Base-by-base conservation (phyloP, 768 basidiomycete genomes). In the Mycena sanguinolenta region DNA sequence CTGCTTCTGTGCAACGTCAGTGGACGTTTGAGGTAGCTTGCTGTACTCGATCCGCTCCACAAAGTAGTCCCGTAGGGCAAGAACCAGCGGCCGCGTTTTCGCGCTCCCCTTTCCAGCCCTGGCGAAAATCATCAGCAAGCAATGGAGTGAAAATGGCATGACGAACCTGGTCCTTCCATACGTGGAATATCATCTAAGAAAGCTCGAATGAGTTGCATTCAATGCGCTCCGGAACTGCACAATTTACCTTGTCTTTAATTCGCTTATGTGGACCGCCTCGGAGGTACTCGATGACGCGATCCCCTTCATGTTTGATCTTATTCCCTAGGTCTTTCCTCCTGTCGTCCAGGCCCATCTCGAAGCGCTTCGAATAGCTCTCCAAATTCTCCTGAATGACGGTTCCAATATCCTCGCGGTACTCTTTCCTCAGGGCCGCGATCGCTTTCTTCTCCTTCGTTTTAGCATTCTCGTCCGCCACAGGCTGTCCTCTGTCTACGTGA, bases 221-320 rank as follows among this genome's bases (percentile, higher is more conserved):
- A 30, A 36, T n/a, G 32, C 30, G 34, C 14, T 34, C 21, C 25
- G 55, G 34, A 53, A 16, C 13, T 28, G 13, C 13, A 27, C 44
- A 3, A 32, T 74, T 0, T 23, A 74, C 77, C 59, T 72, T 66
- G 63, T 79, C 75, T 9, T 70, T 71, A 17, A 80, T 76, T 13
- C 74, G 62, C 19, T 74, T 73, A 53, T 79, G 77, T 1, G 79
- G 73, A 0, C 78, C 77, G 16, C 63, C 65, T 17, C 64, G 69
- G 14, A 79, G 49, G 49, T 70, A 73, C 30, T 50, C 70, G 17
- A 75, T 73, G 4, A 77, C 23, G 1, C 75, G 70, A 34, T 77
- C 70, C 13, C 67, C 73, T 10, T 64, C 38, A 19, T 64, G 63
- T 57, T 70, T 46, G 4, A 50, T 70, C 39, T 76, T 74, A 16